Evolutionary conservation across 2,329 filamentous ascomycete genomes (phyloP).

Genomic region (Aspergillus eucalypticola): DNA sequence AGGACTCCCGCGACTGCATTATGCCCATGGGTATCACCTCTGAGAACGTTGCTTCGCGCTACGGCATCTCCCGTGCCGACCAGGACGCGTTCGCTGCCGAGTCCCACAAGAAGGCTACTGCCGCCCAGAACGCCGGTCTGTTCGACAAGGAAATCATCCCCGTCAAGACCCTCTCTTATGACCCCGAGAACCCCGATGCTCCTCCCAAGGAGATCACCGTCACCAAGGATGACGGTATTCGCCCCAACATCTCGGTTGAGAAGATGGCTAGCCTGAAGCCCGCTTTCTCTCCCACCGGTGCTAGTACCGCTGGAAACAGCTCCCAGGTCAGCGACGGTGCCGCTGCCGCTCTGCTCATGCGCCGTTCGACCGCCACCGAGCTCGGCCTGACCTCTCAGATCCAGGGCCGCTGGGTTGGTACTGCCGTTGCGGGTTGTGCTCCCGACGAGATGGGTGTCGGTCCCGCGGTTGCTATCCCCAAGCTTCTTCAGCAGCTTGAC

Average conservation of each 20-base stretch:
- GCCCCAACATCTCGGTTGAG: conserved; percentile 66
- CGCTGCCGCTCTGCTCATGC: conserved; percentile 79
- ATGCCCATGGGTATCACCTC: conserved; percentile 92
- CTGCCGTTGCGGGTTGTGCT: conserved; percentile 72
- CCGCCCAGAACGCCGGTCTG: conserved; percentile 66
- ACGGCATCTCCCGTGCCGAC: conserved; percentile 70
- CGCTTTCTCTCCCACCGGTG: conserved; percentile 73
- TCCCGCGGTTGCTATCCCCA: conserved; percentile 81
- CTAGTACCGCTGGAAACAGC: conserved; percentile 81
- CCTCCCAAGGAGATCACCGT: conserved; percentile 64
- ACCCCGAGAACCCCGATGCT: conserved; percentile 63
- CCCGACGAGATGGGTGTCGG: conserved; percentile 96
- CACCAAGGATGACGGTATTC: conserved; percentile 78
- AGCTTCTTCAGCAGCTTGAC: conserved; percentile 69
- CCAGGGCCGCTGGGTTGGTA: conserved; percentile 79
- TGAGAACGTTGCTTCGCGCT: conserved; percentile 82
- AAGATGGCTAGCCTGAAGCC: conserved; percentile 79
- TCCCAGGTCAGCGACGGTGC: conserved; percentile 88
- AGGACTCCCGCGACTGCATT: conserved; percentile 79
- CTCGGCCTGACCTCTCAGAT: conserved; percentile 70
- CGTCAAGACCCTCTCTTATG: conserved; percentile 69
- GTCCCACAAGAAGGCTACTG: conserved; percentile 71
- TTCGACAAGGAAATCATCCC: conserved; percentile 81
- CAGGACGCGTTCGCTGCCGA: conserved; percentile 81
- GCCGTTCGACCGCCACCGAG: conserved; percentile 72